Percentiles rank a stretch among this genome's conserved stretches.
Conservation (phyloP, 1,139 yeast genomes). For the Hansenula sp. region DNA sequence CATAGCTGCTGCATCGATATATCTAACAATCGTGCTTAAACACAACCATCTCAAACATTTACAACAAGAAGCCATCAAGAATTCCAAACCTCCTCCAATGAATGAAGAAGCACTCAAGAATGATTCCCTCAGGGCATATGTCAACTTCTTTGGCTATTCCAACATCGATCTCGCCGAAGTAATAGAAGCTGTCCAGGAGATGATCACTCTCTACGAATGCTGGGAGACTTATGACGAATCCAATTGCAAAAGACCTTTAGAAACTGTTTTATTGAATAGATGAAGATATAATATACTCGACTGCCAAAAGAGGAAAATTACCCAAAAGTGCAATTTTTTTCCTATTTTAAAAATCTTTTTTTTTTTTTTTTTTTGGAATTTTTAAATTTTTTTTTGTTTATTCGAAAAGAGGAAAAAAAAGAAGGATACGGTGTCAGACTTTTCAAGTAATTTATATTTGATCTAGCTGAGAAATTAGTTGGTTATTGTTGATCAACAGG, state of each 20-base stretch:
- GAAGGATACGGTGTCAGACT: constrained; percentile 2
- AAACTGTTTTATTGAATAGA: constrained; percentile 18
- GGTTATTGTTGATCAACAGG: neutral
- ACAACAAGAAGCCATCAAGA: constrained; percentile 9
- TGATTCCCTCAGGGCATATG: constrained; percentile 32
- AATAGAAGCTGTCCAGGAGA: constrained; percentile 77
- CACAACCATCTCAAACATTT: constrained; percentile 26
- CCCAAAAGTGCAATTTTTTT: neutral
- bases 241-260: constrained; percentile 25
- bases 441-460: neutral
- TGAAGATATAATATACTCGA: neutral
- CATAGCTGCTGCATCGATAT: constrained; percentile 80
- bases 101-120: neutral
- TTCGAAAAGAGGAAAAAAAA: neutral
- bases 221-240: constrained; percentile 83
- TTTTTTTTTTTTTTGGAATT: neutral
- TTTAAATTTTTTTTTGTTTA: neutral
- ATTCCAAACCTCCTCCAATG: neutral
- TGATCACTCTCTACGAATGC: constrained; percentile 69
- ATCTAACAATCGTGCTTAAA: constrained; percentile 62
- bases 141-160: constrained; percentile 65
- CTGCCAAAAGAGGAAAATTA: neutral
- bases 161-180: constrained; percentile 75
- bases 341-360: neutral
- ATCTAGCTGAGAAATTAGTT: neutral